Evolutionary conservation across 2,329 filamentous ascomycete species (phyloP), one percentile per base, ranked within the genome.

Genomic region (Ophiosphaerella narmari): DNA sequence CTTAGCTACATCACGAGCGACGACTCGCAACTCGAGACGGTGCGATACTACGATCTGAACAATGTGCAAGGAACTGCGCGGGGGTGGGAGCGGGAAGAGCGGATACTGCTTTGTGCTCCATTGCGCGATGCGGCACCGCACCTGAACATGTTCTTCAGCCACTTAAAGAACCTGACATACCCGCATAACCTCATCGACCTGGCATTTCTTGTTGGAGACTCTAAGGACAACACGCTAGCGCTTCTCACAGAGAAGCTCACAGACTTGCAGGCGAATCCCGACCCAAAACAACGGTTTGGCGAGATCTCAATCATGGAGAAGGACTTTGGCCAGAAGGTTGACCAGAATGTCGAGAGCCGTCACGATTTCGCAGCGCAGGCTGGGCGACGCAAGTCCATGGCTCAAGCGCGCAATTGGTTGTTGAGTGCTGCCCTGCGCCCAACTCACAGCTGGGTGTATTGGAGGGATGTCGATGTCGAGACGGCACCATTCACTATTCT

Each of bases 241-340:
- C 81, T 94, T 39, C 82, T 99, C 43, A 85, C 87, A 5, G 79
- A 89, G 50, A 86, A 89, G 65, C 78, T 99, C 45, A 84, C 90
- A 61, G 84, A 86, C 35, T 82, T 97, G 12, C 94, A 99, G 75
- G 85, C 84, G 21, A 84, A 94, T 54, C 80, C 86, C 18, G 89
- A 97, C 62, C 85, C 87, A 9, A 87, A 86, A 62, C 87, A 92
- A 75, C 86, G 88, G 13, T 99, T 92, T 69, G 94, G 94, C 53
- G 94, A 99, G 77, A 94, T 99, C 50, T 96, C 91, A 0, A 94
- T 99, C 52, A 92, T 99, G 59, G 91, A 97, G 76, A 99, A 99
- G 77, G 93, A 99, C 73, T 99, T 99, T 78, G 94, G 94, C 3
- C 94, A 99, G 73, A 93, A 93, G 72, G 94, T 99, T 52, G 90